A percentile compares a stretch with the other conserved stretches of the same genome.
These are phyloP conservation scores for Basidiobolus meristosporus DNA, from an alignment of 371 early-diverging fungal genomes.

Conservation along the genomic window DNA sequence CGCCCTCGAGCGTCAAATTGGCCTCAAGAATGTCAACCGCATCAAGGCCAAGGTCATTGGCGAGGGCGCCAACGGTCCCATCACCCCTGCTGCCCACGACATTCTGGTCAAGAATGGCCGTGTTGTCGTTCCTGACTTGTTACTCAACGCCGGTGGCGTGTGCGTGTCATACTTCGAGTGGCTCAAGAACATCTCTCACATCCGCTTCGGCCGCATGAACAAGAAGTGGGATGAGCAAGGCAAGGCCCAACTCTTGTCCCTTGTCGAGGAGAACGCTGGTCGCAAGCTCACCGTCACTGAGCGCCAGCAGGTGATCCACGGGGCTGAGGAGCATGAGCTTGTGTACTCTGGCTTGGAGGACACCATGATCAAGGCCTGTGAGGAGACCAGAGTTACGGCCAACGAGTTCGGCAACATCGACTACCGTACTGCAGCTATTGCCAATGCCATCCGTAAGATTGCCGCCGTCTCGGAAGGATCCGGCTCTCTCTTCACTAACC, in stretches of 20 bases:
- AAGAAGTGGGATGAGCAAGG: conserved; percentile 78
- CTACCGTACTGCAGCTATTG: conserved; percentile 66
- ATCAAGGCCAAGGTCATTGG: conserved; percentile 75
- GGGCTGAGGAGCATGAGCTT: conserved; percentile 79
- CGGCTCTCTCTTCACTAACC: conserved; percentile 44
- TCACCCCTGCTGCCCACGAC: conserved; percentile 64
- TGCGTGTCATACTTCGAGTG: conserved; percentile 59
- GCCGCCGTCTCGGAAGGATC: no score
- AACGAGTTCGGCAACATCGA: no score
- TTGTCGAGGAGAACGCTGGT: conserved; percentile 69
- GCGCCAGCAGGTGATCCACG: conserved; percentile 59
- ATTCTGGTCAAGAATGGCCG: conserved; percentile 38
- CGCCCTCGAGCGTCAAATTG: conserved; percentile 75
- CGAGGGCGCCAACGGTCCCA: conserved; percentile 79
- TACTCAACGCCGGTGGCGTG: conserved; percentile 77
- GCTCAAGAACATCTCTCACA: conserved; percentile 72
- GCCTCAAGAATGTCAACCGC: conserved; percentile 46
- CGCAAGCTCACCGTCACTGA: conserved; percentile 50
- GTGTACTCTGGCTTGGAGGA: conserved; percentile 83
- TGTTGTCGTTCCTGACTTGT: conserved; percentile 63
- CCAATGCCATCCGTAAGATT: conserved; percentile 79
- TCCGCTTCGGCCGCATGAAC: conserved; percentile 82
- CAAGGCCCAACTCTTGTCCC: conserved; percentile 45
- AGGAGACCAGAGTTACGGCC: no score
- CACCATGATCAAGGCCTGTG: conserved; percentile 47